A percentile compares a stretch with the other conserved stretches of the same genome.
Evolutionary conservation across 192 early-diverging fungal genomes (phyloP).

Genomic region (Umbelopsis sp.): DNA sequence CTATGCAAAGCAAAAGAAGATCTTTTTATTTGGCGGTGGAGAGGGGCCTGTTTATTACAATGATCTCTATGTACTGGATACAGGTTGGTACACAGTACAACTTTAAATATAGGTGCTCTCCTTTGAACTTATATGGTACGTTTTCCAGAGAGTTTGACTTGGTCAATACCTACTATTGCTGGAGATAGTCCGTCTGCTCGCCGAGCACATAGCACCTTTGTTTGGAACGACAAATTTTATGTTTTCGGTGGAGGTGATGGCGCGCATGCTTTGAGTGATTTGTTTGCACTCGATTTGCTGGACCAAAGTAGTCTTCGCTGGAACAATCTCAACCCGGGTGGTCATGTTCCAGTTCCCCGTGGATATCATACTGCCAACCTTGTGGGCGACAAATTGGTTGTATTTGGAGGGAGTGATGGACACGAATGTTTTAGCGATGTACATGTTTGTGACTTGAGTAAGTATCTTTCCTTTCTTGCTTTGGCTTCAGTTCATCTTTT

Average conservation of each 20-base stretch:
- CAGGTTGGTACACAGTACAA: constrained; percentile 33
- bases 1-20: constrained; percentile 51
- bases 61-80: constrained; percentile 79
- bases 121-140: not conserved
- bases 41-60: constrained; percentile 83
- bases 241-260: constrained; percentile 94
- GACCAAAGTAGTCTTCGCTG: constrained; percentile 47
- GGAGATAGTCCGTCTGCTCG: constrained; percentile 66
- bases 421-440: constrained; percentile 73
- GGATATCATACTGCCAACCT: constrained; percentile 88
- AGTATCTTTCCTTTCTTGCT: not conserved
- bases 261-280: constrained; percentile 75
- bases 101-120: too few relatives aligned
- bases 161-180: constrained; percentile 61
- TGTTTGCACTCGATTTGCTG: constrained; percentile 61
- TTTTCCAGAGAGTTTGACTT: constrained; percentile 55
- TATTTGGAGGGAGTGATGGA: constrained; percentile 89
- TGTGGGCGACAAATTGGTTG: constrained; percentile 74
- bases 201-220: constrained; percentile 78
- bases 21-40: constrained; percentile 89
- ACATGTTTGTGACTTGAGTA: constrained; percentile 60
- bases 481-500: not conserved
- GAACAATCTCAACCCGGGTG: constrained; percentile 61
- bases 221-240: constrained; percentile 72
- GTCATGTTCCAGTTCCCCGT: constrained; percentile 66